Base-by-base conservation (phyloP, 768 basidiomycete species). In the Xanthoconium stramineum region DNA sequence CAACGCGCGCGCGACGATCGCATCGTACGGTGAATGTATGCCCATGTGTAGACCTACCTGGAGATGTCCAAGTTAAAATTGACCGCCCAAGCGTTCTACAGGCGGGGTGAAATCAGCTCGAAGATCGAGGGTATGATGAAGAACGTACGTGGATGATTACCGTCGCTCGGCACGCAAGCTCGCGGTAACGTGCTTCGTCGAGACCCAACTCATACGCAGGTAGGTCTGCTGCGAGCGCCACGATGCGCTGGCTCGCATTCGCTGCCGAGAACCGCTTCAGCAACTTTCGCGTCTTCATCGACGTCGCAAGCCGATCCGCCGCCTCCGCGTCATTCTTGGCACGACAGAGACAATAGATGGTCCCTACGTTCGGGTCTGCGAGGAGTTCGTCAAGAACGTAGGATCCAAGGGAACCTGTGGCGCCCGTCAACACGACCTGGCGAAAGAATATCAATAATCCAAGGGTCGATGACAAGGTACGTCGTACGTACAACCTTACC, bases 51-150 rank as follows among this genome's bases (percentile, higher is more conserved):
- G 24, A 24, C 33, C 1, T 47, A 56, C 67, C 69, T 69, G 7
- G 65, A 61, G 20, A 69, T 67, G 10, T 68, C 69, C 38, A 82
- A 67, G 49, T 73, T 76, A 58, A 84, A 83, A 64, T 83, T 83
- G 53, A 83, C 82, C 1, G 78, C 75, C 82, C 82, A 83, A 10
- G 80, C 81, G 49, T 78, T 82, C 79, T 80, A 49, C 33, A 47
- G 17, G 29, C 19, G 14, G 32, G 17, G 13, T n/a, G 29, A 35
- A 19, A 14, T 38, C 24, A 32, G 33, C 8, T 6, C 17, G 10
- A 38, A 50, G n/a, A 40, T 40, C 50, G 11, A 19, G 33, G 32
- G 8, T 10, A 30, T 20, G 33, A 36, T 2, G 5, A 20, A 8
- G 6, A 10, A 61, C 68, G 40, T 56, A 78, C 77, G 62, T 82